phyloP scores from a whole-genome alignment of 768 basidiomycete species.

The Russula vinacea region DNA sequence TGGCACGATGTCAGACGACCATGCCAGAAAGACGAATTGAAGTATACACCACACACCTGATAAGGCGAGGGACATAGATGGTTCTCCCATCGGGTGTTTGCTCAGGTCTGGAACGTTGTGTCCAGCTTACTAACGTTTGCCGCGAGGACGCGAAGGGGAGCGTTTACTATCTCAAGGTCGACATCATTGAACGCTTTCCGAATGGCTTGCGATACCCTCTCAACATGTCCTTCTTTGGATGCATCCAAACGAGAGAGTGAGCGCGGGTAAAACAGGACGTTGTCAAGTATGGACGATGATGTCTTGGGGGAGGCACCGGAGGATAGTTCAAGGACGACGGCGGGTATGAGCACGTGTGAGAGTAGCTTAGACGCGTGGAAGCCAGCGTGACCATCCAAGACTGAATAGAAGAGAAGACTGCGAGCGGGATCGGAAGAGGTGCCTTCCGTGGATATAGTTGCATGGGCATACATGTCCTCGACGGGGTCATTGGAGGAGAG shows the following conservation, averaged over 20 bases:
- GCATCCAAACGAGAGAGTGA: conserved; percentile 32
- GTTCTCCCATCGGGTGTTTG: conserved; percentile 63
- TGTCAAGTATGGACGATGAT: conserved; percentile 36
- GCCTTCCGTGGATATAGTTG: conserved; percentile 61
- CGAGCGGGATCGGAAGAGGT: conserved; percentile 59
- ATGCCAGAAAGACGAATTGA: not conserved
- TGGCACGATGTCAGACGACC: conserved; percentile 32
- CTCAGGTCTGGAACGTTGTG: conserved; percentile 61
- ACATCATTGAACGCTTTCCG: conserved; percentile 74
- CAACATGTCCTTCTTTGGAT: conserved; percentile 47
- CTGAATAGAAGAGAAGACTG: conserved; percentile 79
- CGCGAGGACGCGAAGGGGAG: conserved; percentile 71
- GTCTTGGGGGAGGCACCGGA: conserved; percentile 34
- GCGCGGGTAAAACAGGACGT: conserved; percentile 37
- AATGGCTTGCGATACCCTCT: conserved; percentile 61
- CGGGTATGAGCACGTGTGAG: conserved; percentile 78
- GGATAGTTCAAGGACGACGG: conserved; percentile 75
- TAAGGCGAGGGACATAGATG: conserved; percentile 78
- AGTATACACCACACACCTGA: conserved; percentile 49
- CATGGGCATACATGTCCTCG: conserved; percentile 80
- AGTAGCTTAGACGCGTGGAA: conserved; percentile 80
- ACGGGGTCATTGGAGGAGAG: conserved; percentile 86
- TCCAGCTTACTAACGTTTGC: conserved; percentile 51
- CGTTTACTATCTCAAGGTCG: conserved; percentile 79
- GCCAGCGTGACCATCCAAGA: conserved; percentile 92